Evolutionary conservation across 768 basidiomycete genomes (phyloP).

Genomic region (Russula sp.): DNA sequence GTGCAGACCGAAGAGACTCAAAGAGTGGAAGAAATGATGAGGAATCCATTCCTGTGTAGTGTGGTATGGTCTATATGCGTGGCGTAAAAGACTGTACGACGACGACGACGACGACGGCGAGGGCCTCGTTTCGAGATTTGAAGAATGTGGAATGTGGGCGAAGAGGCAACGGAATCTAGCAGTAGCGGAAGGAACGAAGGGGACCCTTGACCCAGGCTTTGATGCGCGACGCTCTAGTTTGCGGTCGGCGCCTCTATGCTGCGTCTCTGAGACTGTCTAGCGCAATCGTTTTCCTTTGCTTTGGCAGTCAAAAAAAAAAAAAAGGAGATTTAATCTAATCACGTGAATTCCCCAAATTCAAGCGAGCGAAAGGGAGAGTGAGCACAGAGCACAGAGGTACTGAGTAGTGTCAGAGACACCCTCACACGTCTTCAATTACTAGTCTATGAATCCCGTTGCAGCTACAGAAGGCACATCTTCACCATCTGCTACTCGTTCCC

Average conservation of each 20-base stretch:
- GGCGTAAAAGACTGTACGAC: slow-evolving; percentile 37
- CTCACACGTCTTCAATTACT: slow-evolving; percentile 10
- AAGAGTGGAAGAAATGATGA: slow-evolving; percentile 44
- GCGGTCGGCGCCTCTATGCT: slow-evolving; percentile 12
- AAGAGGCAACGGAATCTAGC: slow-evolving; percentile 7
- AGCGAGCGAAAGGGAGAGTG: no score
- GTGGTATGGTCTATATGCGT: slow-evolving; percentile 36
- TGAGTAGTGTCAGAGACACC: neutral
- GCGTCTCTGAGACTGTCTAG: neutral
- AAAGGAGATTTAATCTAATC: neutral
- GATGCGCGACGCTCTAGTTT: slow-evolving; percentile 9
- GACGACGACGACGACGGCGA: neutral
- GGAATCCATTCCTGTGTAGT: slow-evolving; percentile 38
- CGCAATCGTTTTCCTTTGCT: neutral
- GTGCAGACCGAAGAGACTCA: slow-evolving; percentile 35
- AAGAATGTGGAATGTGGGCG: neutral
- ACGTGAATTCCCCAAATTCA: neutral
- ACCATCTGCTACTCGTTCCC: neutral
- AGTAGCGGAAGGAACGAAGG: neutral
- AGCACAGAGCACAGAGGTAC: no score
- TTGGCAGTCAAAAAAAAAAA: neutral
- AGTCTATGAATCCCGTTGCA: slow-evolving; percentile 12
- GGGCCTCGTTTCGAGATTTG: slow-evolving; percentile 2
- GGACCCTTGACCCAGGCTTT: slow-evolving; percentile 15
- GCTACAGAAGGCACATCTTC: slow-evolving; percentile 6